Percentiles rank a stretch among this genome's conserved stretches.
Conservation (phyloP, 306 rosid genomes). For the Styphnolobium japonicum region DNA sequence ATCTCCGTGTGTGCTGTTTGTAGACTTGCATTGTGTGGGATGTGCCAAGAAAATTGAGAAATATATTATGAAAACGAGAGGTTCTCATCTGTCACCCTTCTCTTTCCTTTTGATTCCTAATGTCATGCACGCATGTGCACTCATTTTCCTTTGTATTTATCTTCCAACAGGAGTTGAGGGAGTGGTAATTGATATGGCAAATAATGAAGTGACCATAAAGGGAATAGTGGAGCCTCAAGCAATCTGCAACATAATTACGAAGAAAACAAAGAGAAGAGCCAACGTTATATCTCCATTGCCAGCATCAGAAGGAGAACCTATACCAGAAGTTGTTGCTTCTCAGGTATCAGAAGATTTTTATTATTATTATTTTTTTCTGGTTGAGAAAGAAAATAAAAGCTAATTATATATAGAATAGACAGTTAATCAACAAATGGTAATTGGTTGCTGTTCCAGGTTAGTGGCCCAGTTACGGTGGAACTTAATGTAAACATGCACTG, state of each 20-base stretch:
- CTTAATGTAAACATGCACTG: constrained; percentile 94
- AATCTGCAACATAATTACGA: constrained; percentile 57
- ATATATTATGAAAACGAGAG: constrained; percentile 64
- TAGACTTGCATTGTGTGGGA: constrained; percentile 86
- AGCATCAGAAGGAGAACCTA: constrained; percentile 68
- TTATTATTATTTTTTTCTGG: not conserved
- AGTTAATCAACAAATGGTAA: not conserved
- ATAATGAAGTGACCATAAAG: constrained; percentile 75
- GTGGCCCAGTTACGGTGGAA: constrained; percentile 71
- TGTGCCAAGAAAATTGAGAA: constrained; percentile 86
- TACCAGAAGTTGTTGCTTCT: constrained; percentile 75
- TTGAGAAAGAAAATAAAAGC: not conserved
- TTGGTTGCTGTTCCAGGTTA: constrained; percentile 51
- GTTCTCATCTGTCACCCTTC: constrained; percentile 24
- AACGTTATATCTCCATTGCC: constrained; percentile 75
- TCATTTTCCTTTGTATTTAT: not conserved
- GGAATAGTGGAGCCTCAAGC: constrained; percentile 86
- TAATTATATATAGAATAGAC: not conserved
- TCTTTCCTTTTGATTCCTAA: constrained; percentile 1
- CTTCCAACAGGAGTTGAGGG: constrained; percentile 66
- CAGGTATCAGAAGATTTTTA: constrained; percentile 47
- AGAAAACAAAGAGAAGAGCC: constrained; percentile 64
- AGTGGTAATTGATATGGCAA: constrained; percentile 60
- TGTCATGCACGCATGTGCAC: not conserved
- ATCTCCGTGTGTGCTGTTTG: constrained; percentile 58